Conservation (phyloP, 2,329 filamentous ascomycete species). For the Cladophialophora bantiana region DNA sequence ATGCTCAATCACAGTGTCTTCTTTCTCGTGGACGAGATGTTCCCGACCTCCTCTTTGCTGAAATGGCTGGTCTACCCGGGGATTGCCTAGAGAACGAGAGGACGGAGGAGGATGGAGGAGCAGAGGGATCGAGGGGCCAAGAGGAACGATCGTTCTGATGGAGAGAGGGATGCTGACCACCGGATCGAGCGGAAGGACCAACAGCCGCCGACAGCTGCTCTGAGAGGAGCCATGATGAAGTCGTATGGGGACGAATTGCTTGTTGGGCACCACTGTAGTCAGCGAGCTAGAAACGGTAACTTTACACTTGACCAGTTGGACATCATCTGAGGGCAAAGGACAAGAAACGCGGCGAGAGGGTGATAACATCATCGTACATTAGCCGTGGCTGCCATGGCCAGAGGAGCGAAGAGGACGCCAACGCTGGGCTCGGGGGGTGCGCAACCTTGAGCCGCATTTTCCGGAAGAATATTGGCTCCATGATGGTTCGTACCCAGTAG, state of each 20-base stretch:
- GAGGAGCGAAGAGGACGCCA: neutral
- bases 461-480: slow-evolving; percentile 1
- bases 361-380: slow-evolving; percentile 4
- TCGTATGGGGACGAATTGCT: neutral
- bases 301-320: neutral
- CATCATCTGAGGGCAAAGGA: slow-evolving; percentile 2
- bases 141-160: neutral
- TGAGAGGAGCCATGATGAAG: neutral
- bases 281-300: neutral
- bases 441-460: slow-evolving; percentile 5
- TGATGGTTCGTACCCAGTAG: too few relatives aligned
- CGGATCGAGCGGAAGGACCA: neutral
- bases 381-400: neutral
- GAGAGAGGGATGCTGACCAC: neutral
- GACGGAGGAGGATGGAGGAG: neutral
- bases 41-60: neutral
- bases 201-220: neutral
- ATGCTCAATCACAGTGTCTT: neutral
- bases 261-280: neutral
- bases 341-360: neutral
- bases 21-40: neutral
- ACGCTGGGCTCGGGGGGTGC: neutral
- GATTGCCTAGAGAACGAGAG: slow-evolving; percentile 3
- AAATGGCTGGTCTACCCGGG: neutral
- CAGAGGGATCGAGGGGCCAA: too few relatives aligned